phyloP scores from a whole-genome alignment of 129 eudicot species.

The Centella asiatica region DNA sequence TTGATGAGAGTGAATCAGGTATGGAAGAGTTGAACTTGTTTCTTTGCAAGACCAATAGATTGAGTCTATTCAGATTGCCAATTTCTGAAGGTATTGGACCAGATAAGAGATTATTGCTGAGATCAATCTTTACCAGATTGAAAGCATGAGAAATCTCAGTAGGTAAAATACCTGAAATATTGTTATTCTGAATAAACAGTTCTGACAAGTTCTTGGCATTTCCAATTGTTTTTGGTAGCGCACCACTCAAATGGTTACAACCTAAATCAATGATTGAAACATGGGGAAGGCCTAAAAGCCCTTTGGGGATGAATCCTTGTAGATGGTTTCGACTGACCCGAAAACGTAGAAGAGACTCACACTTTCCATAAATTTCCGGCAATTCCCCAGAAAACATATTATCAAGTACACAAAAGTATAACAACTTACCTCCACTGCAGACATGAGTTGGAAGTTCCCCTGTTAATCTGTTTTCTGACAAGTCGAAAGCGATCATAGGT shows the following conservation, averaged over 20 bases:
- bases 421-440: constrained; percentile 67
- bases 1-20: constrained; percentile 55
- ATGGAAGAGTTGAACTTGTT: constrained; percentile 55
- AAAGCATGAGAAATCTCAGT: constrained; percentile 48
- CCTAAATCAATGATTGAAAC: constrained; percentile 67
- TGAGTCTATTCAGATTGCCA: constrained; percentile 48
- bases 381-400: constrained; percentile 58
- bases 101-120: constrained; percentile 59
- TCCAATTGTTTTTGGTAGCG: constrained; percentile 39
- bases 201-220: constrained; percentile 65
- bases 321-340: constrained; percentile 57
- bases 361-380: constrained; percentile 47
- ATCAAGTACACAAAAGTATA: constrained; percentile 49
- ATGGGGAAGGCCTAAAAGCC: constrained; percentile 49
- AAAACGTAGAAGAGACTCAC: constrained; percentile 57
- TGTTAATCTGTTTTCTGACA: constrained; percentile 63
- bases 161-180: constrained; percentile 56
- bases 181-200: constrained; percentile 55
- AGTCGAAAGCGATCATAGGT: constrained; percentile 40
- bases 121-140: constrained; percentile 69
- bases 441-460: constrained; percentile 54
- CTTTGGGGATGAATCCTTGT: constrained; percentile 50
- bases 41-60: constrained; percentile 47
- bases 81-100: constrained; percentile 82
- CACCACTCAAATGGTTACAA: constrained; percentile 47